Evolutionary conservation across 2,329 filamentous ascomycete species (phyloP).

Genomic region (Pseudonectria buxi): DNA sequence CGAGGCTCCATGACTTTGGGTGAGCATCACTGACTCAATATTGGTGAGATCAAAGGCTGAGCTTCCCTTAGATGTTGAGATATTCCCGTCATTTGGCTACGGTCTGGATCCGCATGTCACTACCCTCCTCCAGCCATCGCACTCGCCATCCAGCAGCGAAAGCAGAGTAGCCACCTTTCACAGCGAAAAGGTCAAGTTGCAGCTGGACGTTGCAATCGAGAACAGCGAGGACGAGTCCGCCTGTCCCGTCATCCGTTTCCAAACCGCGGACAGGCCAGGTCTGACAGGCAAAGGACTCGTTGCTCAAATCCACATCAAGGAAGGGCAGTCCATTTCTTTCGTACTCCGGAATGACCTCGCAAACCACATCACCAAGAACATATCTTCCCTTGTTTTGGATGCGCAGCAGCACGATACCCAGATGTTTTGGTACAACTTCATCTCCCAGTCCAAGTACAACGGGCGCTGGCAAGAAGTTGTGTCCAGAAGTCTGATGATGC

Average conservation of each 20-base stretch:
- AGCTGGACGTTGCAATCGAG: constrained; percentile 63
- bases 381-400: constrained; percentile 53
- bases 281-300: constrained; percentile 58
- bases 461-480: constrained; percentile 69
- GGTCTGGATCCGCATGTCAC: constrained; percentile 56
- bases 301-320: constrained; percentile 51
- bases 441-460: constrained; percentile 61
- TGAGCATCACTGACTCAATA: constrained; percentile 19
- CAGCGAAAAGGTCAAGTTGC: constrained; percentile 51
- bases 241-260: constrained; percentile 49
- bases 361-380: constrained; percentile 49
- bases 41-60: constrained; percentile 1
- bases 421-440: constrained; percentile 68
- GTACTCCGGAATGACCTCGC: constrained; percentile 57
- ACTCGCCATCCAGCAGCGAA: constrained; percentile 30
- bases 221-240: constrained; percentile 34
- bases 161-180: constrained; percentile 60
- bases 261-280: constrained; percentile 42
- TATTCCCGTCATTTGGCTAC: constrained; percentile 69
- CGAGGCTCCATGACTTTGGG: constrained; percentile 58
- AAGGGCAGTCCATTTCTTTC: constrained; percentile 64
- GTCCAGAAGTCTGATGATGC: constrained; percentile 61
- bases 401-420: constrained; percentile 63
- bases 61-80: constrained; percentile 49
- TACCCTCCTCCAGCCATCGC: constrained; percentile 41